These are phyloP conservation scores for Ambrosia trifida DNA, from an alignment of 129 eudicot species.

Conservation along the genomic window DNA sequence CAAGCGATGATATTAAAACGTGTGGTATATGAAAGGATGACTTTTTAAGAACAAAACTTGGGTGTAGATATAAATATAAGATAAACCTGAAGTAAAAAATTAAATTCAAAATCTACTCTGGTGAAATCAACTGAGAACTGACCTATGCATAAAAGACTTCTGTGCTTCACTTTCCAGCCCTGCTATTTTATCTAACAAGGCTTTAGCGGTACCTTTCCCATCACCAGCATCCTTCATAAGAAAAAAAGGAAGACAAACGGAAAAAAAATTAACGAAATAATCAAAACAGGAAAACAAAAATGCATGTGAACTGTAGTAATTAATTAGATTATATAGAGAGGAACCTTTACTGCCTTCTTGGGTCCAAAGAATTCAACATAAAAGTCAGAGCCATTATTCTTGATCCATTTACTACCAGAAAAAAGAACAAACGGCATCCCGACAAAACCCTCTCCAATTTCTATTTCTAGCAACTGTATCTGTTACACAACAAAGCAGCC, in stretches of 20 bases:
- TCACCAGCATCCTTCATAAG: slow-evolving; percentile 63
- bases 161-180: slow-evolving; percentile 87
- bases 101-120: slow-evolving; percentile 11
- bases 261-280: slow-evolving; percentile 4
- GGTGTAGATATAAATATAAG: slow-evolving; percentile 5
- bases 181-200: slow-evolving; percentile 74
- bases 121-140: slow-evolving; percentile 33
- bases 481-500: slow-evolving; percentile 33
- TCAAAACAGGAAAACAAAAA: slow-evolving; percentile 8
- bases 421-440: slow-evolving; percentile 97
- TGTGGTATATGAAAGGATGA: not conserved
- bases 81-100: not conserved
- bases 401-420: slow-evolving; percentile 76
- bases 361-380: slow-evolving; percentile 55
- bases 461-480: slow-evolving; percentile 65
- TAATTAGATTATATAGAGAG: slow-evolving; percentile 5
- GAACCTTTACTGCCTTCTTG: slow-evolving; percentile 56
- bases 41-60: not conserved
- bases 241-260: not conserved
- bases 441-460: slow-evolving; percentile 64
- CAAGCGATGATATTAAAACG: too few species aligned
- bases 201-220: slow-evolving; percentile 75
- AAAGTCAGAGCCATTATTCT: slow-evolving; percentile 82
- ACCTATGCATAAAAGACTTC: slow-evolving; percentile 98
- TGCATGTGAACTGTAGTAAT: slow-evolving; percentile 14